phyloP scores from a whole-genome alignment of 257 asterid species.

The Salvia hispanica region DNA sequence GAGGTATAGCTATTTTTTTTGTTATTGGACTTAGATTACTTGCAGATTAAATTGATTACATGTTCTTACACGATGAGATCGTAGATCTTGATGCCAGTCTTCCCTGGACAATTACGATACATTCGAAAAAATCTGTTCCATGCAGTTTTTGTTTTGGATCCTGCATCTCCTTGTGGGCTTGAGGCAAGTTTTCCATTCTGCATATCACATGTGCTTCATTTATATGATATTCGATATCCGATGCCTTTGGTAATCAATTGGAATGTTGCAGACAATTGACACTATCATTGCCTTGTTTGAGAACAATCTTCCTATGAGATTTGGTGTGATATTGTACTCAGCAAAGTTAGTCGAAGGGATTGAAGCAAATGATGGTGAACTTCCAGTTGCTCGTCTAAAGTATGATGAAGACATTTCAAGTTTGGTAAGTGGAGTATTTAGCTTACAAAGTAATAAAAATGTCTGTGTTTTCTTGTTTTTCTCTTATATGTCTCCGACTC shows the following conservation, averaged over 20 bases:
- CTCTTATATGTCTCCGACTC: background rate
- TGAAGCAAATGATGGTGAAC: slow-evolving; percentile 72
- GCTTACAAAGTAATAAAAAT: slow-evolving; percentile 4
- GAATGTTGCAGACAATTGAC: slow-evolving; percentile 70
- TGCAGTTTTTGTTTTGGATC: slow-evolving; percentile 89
- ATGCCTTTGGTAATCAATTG: slow-evolving; percentile 30
- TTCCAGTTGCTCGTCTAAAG: slow-evolving; percentile 51
- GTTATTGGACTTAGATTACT: slow-evolving; percentile 1
- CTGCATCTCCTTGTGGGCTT: slow-evolving; percentile 82
- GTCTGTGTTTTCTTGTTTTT: background rate
- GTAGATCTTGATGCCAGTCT: slow-evolving; percentile 97
- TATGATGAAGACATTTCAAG: slow-evolving; percentile 75
- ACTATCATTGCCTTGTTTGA: slow-evolving; percentile 73
- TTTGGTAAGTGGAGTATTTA: slow-evolving; percentile 57
- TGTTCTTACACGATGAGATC: slow-evolving; percentile 31
- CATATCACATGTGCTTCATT: slow-evolving; percentile 27
- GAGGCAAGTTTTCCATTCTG: slow-evolving; percentile 60
- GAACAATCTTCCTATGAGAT: slow-evolving; percentile 87
- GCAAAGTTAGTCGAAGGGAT: slow-evolving; percentile 60
- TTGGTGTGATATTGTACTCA: slow-evolving; percentile 92
- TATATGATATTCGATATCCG: slow-evolving; percentile 34
- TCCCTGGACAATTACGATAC: slow-evolving; percentile 97
- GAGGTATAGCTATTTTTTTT: slow-evolving; percentile 54
- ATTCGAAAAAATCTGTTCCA: slow-evolving; percentile 94
- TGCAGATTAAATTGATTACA: slow-evolving; percentile 29